Base-by-base conservation (phyloP, 192 early-diverging fungal genomes). In the Phlyctochytrium bullatum region DNA sequence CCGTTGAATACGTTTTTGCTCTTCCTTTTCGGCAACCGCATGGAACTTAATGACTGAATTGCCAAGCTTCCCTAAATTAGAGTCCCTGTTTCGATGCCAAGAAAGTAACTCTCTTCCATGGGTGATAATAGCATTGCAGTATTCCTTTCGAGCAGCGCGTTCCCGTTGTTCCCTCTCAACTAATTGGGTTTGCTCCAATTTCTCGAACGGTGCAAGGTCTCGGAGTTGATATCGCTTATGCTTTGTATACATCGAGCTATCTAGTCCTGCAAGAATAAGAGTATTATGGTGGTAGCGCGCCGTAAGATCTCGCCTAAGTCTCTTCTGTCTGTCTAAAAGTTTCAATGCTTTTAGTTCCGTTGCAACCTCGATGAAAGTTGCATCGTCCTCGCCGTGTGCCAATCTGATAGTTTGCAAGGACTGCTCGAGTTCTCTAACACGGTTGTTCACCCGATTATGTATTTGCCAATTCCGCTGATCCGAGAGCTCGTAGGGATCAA, bases 331-430 rank as follows among this genome's bases (percentile, higher is more conserved):
- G 50, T 88, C 80, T 47, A 91, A 73, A 36, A 98, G 76, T 51
- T 85, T 78, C 31, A 98, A 80, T 12, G 87, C 76, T 77, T 96
- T 97, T 68, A 96, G 78, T 81, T 98, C 96, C 58, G 95, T 91
- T 6, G 93, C 69, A 10, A 91, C 90, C 61, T 85, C 50, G 35
- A 71, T 67, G n/a, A n/a, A n/a, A n/a, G n/a, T n/a, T n/a, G n/a
- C n/a, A n/a, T n/a, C n/a, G n/a, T n/a, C n/a, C n/a, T n/a, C n/a
- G n/a, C n/a, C n/a, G n/a, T n/a, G n/a, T n/a, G n/a, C n/a, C n/a
- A n/a, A n/a, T n/a, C n/a, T n/a, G n/a, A 31, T 35, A 50, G 24
- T 6, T 6, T 27, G 34, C 1, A 57, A 29, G 25, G 34, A 25
- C 65, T 3, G n/a, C 30, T 30, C 30, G 4, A 96, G 82, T 69